Evolutionary conservation across 768 basidiomycete genomes (phyloP).

Genomic region (Lactarius hengduanensis): DNA sequence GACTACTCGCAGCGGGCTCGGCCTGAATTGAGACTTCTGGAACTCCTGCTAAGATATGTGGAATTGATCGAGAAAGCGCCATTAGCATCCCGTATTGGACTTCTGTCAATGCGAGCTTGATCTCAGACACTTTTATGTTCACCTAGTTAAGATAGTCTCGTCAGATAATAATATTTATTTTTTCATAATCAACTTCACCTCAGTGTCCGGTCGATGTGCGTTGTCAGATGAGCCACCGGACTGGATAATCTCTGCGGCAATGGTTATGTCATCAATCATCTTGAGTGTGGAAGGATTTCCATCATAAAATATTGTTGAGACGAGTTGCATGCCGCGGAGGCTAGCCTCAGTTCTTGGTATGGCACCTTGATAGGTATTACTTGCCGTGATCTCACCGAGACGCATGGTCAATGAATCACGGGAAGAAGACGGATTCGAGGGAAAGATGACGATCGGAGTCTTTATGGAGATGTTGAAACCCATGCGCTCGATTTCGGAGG

Average conservation of each 20-base stretch:
- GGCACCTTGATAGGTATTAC: constrained; percentile 63
- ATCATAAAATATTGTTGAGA: constrained; percentile 58
- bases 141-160: constrained; percentile 45
- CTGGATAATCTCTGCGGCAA: constrained; percentile 69
- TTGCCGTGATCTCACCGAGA: constrained; percentile 85
- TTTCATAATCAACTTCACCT: constrained; percentile 46
- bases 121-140: constrained; percentile 71
- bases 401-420: constrained; percentile 73
- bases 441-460: constrained; percentile 90
- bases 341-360: constrained; percentile 68
- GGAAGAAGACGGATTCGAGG: constrained; percentile 59
- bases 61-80: constrained; percentile 63
- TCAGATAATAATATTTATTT: constrained; percentile 8
- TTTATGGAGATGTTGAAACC: constrained; percentile 88
- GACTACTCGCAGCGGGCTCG: constrained; percentile 28
- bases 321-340: constrained; percentile 78
- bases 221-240: constrained; percentile 51
- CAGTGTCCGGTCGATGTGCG: constrained; percentile 64
- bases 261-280: constrained; percentile 88
- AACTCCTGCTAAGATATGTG: constrained; percentile 54
- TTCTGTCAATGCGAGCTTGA: constrained; percentile 82
- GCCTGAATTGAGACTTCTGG: constrained; percentile 43
- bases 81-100: constrained; percentile 76
- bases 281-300: constrained; percentile 60
- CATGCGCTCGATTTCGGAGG: constrained; percentile 93